Evolutionary conservation across 257 asterid species (phyloP), one percentile per base, ranked within the genome.

Genomic region (Solanum paucissectum): DNA sequence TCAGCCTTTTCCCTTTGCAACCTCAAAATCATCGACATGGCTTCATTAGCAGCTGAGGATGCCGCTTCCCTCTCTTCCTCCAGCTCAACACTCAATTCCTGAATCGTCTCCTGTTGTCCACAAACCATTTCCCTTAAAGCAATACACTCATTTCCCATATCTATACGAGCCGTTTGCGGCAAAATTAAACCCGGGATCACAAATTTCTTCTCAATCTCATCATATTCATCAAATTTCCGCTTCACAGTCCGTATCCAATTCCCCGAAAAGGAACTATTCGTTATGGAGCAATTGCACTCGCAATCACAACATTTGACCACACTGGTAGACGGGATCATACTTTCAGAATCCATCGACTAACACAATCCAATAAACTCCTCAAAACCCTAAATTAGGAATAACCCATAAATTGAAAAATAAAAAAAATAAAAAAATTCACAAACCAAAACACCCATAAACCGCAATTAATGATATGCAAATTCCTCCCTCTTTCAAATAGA

Each of bases 31-130:
- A 97, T 97, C 7, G 99, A 97, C 98, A 97, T 94, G 2, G 99
- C 98, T 91, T 97, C 99, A 52, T 91, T 95, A 85, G 99, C 99
- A 90, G 99, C 99, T 13, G 99, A 95, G 7, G 98, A 92, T 12
- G 99, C 90, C 2, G 99, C 99, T 69, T 93, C 96, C 92, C 99
- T 95, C 93, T 97, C 99, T 92, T 95, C 99, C 86, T 97, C 99
- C 93, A 97, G 89, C 92, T 97, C 99, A 25, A 89, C 72, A 46
- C 93, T 88, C 73, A 97, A 95, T 71, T 92, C 96, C 87, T 93
- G 94, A 91, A 97, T 94, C 23, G 91, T 91, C 87, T 90, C 88
- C 90, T 95, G 99, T 92, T 96, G 99, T 89, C 77, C 93, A 87
- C 91, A 33, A 49, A 97, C 98, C 90, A 91, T 95, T 90, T 97